Evolutionary conservation across 257 asterid species (phyloP).

Genomic region (Solanum medicagineum): DNA sequence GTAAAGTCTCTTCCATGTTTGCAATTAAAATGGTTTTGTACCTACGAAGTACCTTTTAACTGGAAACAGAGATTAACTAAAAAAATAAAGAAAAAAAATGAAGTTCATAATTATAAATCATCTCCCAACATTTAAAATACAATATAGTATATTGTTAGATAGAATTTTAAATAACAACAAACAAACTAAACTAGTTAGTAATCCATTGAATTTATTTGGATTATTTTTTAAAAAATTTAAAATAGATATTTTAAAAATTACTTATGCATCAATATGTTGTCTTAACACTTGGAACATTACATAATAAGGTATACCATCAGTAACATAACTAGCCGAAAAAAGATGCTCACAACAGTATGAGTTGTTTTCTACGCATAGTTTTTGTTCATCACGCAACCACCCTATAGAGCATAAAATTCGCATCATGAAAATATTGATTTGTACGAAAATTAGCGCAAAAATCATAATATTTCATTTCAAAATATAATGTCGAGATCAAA

Average conservation of each 20-base stretch:
- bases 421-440: too few species aligned
- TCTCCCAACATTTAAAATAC: not conserved
- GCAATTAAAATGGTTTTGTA: not conserved
- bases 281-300: not conserved
- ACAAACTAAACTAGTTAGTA: not conserved
- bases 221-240: too few species aligned
- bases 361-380: too few species aligned
- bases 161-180: not conserved
- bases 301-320: too few species aligned
- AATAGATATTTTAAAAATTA: not conserved
- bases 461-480: too few species aligned
- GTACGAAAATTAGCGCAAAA: too few species aligned
- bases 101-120: not conserved
- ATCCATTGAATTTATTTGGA: not conserved
- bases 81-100: not conserved
- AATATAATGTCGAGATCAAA: too few species aligned
- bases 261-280: not conserved
- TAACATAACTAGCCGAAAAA: too few species aligned
- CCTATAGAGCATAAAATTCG: too few species aligned
- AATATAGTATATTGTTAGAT: not conserved
- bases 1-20: not conserved
- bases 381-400: too few species aligned
- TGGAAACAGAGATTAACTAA: not conserved
- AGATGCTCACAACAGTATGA: too few species aligned
- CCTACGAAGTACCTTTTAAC: not conserved